A percentile compares a stretch with the other conserved stretches of the same genome.
Conservation (phyloP, 2,329 filamentous ascomycete species). For the Fusarium sarcochroum region DNA sequence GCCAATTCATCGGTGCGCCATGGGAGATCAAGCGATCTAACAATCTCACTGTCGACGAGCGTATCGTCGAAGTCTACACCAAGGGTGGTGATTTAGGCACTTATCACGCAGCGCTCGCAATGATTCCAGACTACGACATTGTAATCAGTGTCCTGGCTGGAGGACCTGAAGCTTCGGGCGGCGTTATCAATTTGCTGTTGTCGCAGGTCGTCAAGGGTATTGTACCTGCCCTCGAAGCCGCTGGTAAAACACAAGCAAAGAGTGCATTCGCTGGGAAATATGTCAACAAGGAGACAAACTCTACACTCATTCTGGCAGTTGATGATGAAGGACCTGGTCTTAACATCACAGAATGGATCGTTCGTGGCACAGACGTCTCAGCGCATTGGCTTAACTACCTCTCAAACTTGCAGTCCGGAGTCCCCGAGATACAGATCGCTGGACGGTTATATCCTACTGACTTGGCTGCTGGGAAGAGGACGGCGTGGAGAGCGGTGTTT, state of each 20-base stretch:
- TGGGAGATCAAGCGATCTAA: slow-evolving; percentile 29
- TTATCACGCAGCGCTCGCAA: slow-evolving; percentile 8
- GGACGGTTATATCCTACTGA: slow-evolving; percentile 1
- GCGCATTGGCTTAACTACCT: slow-evolving; percentile 11
- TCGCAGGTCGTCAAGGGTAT: slow-evolving; percentile 9
- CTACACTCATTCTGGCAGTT: background rate
- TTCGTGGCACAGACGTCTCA: slow-evolving; percentile 14
- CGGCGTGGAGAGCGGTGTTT: slow-evolving; percentile 9
- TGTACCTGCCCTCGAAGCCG: slow-evolving; percentile 9
- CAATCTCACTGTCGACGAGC: slow-evolving; percentile 13
- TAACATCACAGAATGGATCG: background rate
- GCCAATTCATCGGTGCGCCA: background rate
- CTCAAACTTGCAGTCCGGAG: background rate
- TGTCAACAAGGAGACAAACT: slow-evolving; percentile 2
- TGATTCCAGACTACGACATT: slow-evolving; percentile 22
- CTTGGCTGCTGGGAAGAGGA: accelerated
- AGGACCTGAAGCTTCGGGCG: slow-evolving; percentile 1
- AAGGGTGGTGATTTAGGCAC: slow-evolving; percentile 13
- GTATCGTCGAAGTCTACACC: slow-evolving; percentile 16
- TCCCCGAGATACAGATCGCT: background rate
- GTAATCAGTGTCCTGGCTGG: background rate
- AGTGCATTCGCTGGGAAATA: background rate
- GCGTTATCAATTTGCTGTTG: slow-evolving; percentile 2
- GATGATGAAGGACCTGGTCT: background rate
- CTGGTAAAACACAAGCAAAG: slow-evolving; percentile 1